Evolutionary conservation across 345 rosid genomes (phyloP), one percentile per base, ranked within the genome.

Genomic region (Triadica sebifera): DNA sequence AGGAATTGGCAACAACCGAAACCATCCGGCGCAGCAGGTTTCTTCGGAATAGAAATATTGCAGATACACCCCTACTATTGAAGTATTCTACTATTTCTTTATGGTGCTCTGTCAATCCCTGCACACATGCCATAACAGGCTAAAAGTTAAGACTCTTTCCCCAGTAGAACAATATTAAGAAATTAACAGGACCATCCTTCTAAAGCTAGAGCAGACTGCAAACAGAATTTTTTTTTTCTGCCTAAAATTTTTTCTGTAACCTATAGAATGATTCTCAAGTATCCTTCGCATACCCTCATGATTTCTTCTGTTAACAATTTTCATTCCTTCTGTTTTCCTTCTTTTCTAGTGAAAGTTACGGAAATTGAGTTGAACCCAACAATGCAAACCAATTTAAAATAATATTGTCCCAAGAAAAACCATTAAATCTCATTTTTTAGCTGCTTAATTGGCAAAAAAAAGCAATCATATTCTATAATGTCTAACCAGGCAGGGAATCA

Each of bases 21-120:
- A 95, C 91, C 96, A 93, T 84, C 67, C 98, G 89, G n/a, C 96
- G 89, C 68, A 95, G 72, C 66, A 87, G 84, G 79, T 95, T 93
- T 84, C 85, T 87, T 53, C 99, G 84, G 55, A 95, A 89, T 24
- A 95, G 84, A 80, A 95, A 87, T 69, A 95, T 85, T 17, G 80
- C 83, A 8, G 91, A 90, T 20, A 95, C 94, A n/a, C 94, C 92
- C 78, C 86, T 87, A n/a, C 78, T 82, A 72, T 90, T 91, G 85
- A 95, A 90, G 90, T 95, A 95, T 6, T 91, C 90, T 38, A 80
- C 87, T 11, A 95, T 85, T 17, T 85, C 88, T 39, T 77, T 58
- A 74, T 93, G 97, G 74, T 93, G 85, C 80, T 81, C 85, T 83
- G 91, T 81, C 69, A 95, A 73, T 41, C 99, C 99, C 97, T 94